A percentile compares a stretch with the other conserved stretches of the same genome.
Conservation (phyloP, 495 filamentous ascomycete species). For the Penicillium roqueforti region DNA sequence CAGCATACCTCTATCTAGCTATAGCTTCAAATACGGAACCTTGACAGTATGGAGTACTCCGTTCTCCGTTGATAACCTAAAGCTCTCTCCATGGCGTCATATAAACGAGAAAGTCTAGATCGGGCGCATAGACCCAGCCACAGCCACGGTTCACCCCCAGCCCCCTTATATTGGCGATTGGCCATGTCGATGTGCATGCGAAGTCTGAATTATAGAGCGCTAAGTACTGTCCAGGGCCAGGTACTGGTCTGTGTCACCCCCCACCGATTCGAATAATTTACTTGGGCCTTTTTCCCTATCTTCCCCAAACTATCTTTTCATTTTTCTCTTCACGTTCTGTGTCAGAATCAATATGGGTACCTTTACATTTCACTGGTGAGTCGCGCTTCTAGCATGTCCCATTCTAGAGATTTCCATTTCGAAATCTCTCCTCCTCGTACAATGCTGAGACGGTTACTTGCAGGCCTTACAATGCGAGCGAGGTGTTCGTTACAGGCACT, state of each 20-base stretch:
- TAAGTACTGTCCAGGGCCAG: slow-evolving; percentile 1
- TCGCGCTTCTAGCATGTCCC: not conserved
- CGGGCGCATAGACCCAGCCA: not conserved
- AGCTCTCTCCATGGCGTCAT: too few relatives aligned
- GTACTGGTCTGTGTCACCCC: slow-evolving; percentile 21
- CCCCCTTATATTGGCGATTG: not conserved
- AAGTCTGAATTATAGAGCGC: not conserved
- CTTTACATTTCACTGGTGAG: slow-evolving; percentile 46
- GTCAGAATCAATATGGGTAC: slow-evolving; percentile 30
- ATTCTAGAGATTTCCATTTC: not conserved
- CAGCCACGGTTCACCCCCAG: not conserved
- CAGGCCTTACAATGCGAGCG: slow-evolving; percentile 71
- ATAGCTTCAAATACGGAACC: too few relatives aligned
- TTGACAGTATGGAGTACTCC: too few relatives aligned
- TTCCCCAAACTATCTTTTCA: not conserved
- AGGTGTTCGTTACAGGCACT: slow-evolving; percentile 92
- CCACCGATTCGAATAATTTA: slow-evolving; percentile 5
- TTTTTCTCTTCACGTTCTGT: not conserved
- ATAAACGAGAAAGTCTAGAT: not conserved
- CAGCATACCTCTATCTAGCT: too few relatives aligned
- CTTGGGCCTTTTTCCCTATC: not conserved
- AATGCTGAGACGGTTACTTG: slow-evolving; percentile 32
- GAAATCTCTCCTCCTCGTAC: slow-evolving; percentile 13
- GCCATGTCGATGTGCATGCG: too few relatives aligned
- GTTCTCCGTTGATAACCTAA: too few relatives aligned